phyloP scores from a whole-genome alignment of 148 eudicot species.

The Camellia japonica region DNA sequence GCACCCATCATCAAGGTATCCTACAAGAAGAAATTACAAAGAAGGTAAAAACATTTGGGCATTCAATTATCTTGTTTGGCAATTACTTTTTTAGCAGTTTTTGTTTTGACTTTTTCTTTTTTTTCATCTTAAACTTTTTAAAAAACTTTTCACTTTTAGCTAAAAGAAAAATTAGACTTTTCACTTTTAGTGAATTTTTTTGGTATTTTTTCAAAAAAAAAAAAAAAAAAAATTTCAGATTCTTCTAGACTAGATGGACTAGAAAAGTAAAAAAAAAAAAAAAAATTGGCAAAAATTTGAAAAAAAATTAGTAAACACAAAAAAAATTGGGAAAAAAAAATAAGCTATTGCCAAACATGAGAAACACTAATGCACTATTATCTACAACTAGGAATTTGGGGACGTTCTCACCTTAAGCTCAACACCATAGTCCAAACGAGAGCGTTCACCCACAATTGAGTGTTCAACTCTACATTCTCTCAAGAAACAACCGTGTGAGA shows the following conservation, averaged over 20 bases:
- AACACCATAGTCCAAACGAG: slow-evolving; percentile 87
- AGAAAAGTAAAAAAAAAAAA: no score
- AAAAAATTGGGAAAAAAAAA: no score
- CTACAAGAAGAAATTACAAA: slow-evolving; percentile 25
- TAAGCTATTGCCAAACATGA: neutral
- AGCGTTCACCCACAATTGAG: slow-evolving; percentile 92
- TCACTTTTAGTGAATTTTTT: no score
- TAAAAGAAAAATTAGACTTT: no score
- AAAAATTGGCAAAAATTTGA: no score
- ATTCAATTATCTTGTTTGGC: neutral
- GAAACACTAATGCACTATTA: neutral
- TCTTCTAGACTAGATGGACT: no score
- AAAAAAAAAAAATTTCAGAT: no score
- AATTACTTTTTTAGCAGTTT: neutral
- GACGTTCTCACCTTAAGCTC: slow-evolving; percentile 62
- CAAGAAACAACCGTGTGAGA: slow-evolving; percentile 96
- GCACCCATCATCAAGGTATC: slow-evolving; percentile 97
- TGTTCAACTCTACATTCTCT: slow-evolving; percentile 76
- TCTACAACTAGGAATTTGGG: neutral
- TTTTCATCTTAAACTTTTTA: no score
- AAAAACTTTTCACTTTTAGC: no score
- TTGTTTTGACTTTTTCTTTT: neutral
- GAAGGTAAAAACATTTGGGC: neutral
- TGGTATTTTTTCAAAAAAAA: no score
- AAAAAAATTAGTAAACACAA: no score